phyloP scores from a whole-genome alignment of 768 basidiomycete genomes.

The Kwoniella sp. region DNA sequence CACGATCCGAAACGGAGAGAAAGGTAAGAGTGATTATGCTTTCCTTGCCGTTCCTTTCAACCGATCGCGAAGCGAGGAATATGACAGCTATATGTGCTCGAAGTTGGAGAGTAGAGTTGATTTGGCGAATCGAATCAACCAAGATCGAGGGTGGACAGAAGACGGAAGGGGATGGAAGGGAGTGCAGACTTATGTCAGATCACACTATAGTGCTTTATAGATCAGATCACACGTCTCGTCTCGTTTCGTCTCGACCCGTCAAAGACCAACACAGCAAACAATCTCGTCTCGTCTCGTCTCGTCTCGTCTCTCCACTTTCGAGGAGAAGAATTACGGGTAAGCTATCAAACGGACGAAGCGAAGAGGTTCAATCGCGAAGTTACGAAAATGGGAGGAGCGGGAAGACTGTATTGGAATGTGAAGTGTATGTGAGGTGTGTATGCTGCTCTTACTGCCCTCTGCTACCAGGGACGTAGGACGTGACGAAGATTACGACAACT shows the following conservation, averaged over 20 bases:
- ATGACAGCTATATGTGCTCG: no score
- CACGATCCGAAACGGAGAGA: neutral
- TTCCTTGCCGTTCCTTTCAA: no score
- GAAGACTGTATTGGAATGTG: no score
- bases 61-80: no score
- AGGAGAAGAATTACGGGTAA: neutral
- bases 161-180: neutral
- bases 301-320: neutral
- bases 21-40: neutral
- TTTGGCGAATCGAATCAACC: no score
- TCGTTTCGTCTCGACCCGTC: conserved; percentile 1
- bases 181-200: neutral
- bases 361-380: no score
- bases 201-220: neutral
- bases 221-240: neutral
- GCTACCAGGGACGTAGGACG: neutral
- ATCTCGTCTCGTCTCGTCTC: neutral
- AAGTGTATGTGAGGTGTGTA: neutral
- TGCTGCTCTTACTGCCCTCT: neutral
- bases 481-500: neutral
- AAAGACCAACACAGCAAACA: neutral
- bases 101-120: no score
- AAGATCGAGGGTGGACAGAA: no score
- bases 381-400: neutral
- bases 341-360: neutral